These are phyloP conservation scores for Plantago lanceolata DNA, from an alignment of 305 asterid genomes.

Conservation along the genomic window DNA sequence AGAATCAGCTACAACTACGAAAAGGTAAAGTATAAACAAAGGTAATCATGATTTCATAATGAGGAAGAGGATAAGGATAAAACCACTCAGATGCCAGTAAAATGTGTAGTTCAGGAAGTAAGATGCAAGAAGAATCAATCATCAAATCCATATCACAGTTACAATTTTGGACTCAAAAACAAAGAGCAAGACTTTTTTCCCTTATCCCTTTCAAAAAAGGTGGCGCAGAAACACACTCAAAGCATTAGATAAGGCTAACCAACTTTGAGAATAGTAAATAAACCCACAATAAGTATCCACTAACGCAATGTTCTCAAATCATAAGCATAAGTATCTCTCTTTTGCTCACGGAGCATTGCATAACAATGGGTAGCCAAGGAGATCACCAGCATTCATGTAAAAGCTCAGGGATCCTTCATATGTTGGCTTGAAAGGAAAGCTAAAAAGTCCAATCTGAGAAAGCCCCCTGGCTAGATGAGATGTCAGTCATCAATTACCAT, in stretches of 20 bases:
- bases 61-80: background rate
- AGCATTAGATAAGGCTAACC: background rate
- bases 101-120: too few species aligned
- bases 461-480: background rate
- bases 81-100: too few species aligned
- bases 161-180: background rate
- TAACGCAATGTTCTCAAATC: background rate
- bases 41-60: too few species aligned
- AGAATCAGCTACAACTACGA: background rate
- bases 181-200: background rate
- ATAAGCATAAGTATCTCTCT: background rate
- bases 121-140: too few species aligned
- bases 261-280: background rate
- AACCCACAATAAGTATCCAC: background rate
- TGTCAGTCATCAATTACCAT: background rate
- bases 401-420: background rate
- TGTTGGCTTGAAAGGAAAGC: background rate
- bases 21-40: too few species aligned
- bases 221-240: background rate
- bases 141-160: background rate
- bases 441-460: background rate
- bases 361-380: background rate
- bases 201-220: background rate
- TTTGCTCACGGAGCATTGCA: background rate
- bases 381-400: background rate